Base-by-base conservation (phyloP, 768 basidiomycete species). In the Lepiota brunneoincarnata region DNA sequence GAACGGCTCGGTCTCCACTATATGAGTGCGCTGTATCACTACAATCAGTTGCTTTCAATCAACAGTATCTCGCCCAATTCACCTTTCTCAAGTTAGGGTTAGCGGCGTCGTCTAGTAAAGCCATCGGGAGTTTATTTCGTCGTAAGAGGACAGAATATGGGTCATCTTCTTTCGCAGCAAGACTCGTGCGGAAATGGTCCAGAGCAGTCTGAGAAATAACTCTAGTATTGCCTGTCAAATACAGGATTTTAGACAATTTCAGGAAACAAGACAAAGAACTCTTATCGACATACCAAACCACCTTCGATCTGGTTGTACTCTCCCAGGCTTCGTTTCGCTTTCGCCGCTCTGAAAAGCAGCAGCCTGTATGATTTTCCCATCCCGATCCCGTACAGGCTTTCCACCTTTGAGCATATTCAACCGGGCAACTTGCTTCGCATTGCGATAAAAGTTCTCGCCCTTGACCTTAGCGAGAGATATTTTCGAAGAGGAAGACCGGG, bases 361-460 rank as follows among this genome's bases (percentile, higher is more conserved):
- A 49, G 93, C 93, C 70, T 95, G 79, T 58, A 90, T 82, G 64
- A 98, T 86, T 70, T 94, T 96, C 52, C 97, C 97, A 59, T 93
- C 87, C 63, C 82, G 83, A 74, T 98, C 92, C 41, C 93, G 81
- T 23, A 97, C 79, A 57, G 96, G 84, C 73, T 94, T 94, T 35
- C 93, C 93, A 56, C 95, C 89, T 54, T 80, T 90, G 63, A 97
- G 82, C 88, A 99, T 89, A 77, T 97, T 98, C 51, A 94, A 82
- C 56, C 87, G 77, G 26, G 77, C 74, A 35, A 86, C 93, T 63
- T 84, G 78, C 68, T 98, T 98, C 40, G 93, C 94, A 88, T 94
- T 84, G 70, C 94, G 91, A 74, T 97, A 99, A 76, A 98, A 98
- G 69, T 96, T 99, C 75, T 97, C 93, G 65, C 94, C 95, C 67